These are phyloP conservation scores for Candida chauliodis DNA, from an alignment of 805 yeast genomes.

Conservation along the genomic window DNA sequence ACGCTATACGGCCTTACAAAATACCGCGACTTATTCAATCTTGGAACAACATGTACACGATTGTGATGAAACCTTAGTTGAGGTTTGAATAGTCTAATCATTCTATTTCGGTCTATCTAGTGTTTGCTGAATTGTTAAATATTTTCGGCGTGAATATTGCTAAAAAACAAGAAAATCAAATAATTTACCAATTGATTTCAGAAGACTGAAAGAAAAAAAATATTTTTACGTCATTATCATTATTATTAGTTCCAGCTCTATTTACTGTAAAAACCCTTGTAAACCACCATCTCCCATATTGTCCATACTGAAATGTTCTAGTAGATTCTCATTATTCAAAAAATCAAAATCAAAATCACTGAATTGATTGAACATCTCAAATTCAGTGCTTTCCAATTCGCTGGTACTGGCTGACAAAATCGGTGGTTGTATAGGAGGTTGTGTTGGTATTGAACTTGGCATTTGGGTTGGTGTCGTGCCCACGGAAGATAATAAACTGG, in stretches of 20 bases:
- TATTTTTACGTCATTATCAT: slow-evolving; percentile 1
- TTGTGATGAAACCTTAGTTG: neutral
- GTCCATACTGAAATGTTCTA: slow-evolving; percentile 5
- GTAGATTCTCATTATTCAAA: slow-evolving; percentile 21
- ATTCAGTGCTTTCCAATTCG: slow-evolving; percentile 2
- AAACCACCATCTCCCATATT: slow-evolving; percentile 5
- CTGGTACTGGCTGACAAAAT: neutral
- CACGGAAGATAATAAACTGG: slow-evolving; percentile 1
- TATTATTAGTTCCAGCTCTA: no score
- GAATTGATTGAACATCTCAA: slow-evolving; percentile 8
- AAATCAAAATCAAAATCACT: slow-evolving; percentile 28
- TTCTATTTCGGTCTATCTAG: neutral
- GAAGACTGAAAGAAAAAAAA: neutral
- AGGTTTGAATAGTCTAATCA: neutral
- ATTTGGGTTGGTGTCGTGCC: neutral
- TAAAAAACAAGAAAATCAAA: no score
- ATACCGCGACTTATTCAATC: no score
- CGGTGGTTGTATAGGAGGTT: neutral
- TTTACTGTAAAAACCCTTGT: slow-evolving; percentile 22
- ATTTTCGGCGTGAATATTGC: neutral
- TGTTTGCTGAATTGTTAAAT: neutral
- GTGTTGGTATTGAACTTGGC: neutral
- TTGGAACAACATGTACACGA: no score
- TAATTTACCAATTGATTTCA: no score
- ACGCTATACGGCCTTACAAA: neutral